Percentiles rank a stretch among this genome's conserved stretches.
phyloP scores from a whole-genome alignment of 345 rosid species.

The Geranium rotundifolium region DNA sequence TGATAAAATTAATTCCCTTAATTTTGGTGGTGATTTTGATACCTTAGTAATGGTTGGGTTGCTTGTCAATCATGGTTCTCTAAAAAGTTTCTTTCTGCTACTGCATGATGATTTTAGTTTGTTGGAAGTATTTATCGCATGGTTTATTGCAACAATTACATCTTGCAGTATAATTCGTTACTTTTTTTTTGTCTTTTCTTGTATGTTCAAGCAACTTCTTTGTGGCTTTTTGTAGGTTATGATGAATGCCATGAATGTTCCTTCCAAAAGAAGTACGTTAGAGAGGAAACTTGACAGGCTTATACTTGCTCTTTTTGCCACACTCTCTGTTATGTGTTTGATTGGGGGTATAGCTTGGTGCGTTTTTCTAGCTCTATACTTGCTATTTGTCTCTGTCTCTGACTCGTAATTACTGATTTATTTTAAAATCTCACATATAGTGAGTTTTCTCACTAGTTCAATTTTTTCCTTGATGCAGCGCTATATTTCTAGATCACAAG shows the following conservation, averaged over 20 bases:
- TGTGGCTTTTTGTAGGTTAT: constrained; percentile 51
- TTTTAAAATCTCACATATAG: neutral
- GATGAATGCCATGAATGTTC: constrained; percentile 99
- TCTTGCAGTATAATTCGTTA: neutral
- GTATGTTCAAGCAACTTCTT: neutral
- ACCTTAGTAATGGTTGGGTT: no score
- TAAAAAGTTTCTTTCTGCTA: no score
- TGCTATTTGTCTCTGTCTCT: neutral
- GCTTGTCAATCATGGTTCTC: no score
- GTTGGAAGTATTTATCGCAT: no score
- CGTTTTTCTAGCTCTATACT: neutral
- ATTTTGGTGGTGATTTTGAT: no score
- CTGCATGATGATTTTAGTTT: neutral
- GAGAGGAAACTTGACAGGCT: constrained; percentile 99
- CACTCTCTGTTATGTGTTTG: constrained; percentile 77
- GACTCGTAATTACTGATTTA: no score
- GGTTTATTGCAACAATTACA: neutral
- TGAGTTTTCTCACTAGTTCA: neutral
- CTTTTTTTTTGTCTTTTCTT: neutral
- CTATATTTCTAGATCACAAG: constrained; percentile 62
- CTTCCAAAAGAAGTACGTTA: constrained; percentile 96
- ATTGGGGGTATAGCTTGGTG: constrained; percentile 94
- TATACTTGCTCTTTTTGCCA: constrained; percentile 72
- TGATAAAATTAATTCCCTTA: neutral
- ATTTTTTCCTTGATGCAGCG: constrained; percentile 42